Conservation (phyloP, 495 filamentous ascomycete genomes). For the Neurospora hispaniola region DNA sequence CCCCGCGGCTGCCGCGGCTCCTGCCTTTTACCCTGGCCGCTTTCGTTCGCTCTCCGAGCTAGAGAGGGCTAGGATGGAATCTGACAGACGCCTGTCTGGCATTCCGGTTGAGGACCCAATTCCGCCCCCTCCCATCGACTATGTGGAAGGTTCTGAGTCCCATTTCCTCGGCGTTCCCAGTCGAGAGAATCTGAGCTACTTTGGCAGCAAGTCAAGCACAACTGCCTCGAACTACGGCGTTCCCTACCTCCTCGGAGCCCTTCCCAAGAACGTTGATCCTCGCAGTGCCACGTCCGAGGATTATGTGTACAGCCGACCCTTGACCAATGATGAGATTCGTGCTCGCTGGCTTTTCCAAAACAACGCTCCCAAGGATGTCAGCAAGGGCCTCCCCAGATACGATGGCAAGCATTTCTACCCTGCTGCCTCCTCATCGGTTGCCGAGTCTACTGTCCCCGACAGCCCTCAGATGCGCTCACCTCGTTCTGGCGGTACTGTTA, state of each 20-base stretch:
- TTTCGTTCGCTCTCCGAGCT: background rate
- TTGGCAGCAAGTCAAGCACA: conserved; percentile 3
- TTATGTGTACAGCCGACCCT: conserved; percentile 34
- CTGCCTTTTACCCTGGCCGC: background rate
- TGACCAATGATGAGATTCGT: conserved; percentile 39
- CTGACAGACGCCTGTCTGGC: background rate
- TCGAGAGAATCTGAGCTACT: background rate
- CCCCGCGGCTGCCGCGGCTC: background rate
- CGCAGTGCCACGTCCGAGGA: conserved; percentile 25
- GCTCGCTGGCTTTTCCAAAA: conserved; percentile 44
- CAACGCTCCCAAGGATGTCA: conserved; percentile 27
- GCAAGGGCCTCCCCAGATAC: conserved; percentile 42
- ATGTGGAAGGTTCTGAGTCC: background rate
- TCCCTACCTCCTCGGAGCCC: conserved; percentile 35
- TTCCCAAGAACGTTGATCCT: conserved; percentile 27
- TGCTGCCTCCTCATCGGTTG: conserved; percentile 31
- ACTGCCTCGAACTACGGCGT: conserved; percentile 8
- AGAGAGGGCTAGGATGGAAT: background rate
- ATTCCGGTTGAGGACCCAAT: background rate
- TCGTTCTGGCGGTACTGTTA: conserved; percentile 4
- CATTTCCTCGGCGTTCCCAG: background rate
- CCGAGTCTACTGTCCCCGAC: conserved; percentile 12
- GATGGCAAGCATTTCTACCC: conserved; percentile 49
- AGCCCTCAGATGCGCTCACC: background rate
- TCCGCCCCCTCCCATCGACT: background rate